A percentile compares a stretch with the other conserved stretches of the same genome.
These are phyloP conservation scores for Sphaerulina vaccinii DNA, from an alignment of 2,329 filamentous ascomycete species.

Conservation along the genomic window DNA sequence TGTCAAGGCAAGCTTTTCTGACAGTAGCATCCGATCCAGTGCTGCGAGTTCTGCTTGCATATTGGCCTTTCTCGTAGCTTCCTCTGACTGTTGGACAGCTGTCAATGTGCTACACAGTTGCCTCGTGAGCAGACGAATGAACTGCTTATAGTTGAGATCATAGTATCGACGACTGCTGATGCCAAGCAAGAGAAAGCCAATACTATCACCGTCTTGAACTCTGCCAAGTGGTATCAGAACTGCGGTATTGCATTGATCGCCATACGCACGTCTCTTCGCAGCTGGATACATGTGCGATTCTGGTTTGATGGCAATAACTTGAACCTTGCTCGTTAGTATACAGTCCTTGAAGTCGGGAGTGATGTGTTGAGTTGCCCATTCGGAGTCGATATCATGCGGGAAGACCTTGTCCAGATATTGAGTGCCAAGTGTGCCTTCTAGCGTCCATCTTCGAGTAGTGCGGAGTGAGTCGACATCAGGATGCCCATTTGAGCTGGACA, in stretches of 20 bases:
- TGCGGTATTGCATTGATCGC: slow-evolving; percentile 35
- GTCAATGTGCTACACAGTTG: slow-evolving; percentile 28
- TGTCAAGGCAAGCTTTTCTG: slow-evolving; percentile 26
- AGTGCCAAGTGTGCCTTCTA: slow-evolving; percentile 13
- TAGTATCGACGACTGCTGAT: slow-evolving; percentile 39
- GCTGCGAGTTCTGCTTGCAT: slow-evolving; percentile 19
- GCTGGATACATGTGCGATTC: slow-evolving; percentile 1
- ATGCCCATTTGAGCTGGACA: slow-evolving; percentile 4
- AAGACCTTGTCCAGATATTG: neutral
- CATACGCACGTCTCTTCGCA: slow-evolving; percentile 19
- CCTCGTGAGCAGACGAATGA: slow-evolving; percentile 35
- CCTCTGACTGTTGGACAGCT: slow-evolving; percentile 33
- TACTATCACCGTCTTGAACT: slow-evolving; percentile 18
- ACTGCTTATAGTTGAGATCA: slow-evolving; percentile 36
- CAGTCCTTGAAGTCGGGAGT: slow-evolving; percentile 6
- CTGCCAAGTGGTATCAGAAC: slow-evolving; percentile 38
- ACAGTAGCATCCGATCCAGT: slow-evolving; percentile 19
- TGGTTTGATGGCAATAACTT: slow-evolving; percentile 12
- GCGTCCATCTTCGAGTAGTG: slow-evolving; percentile 9
- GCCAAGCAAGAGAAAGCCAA: slow-evolving; percentile 33
- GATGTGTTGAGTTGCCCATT: slow-evolving; percentile 16
- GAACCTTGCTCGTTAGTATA: slow-evolving; percentile 23
- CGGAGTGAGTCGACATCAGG: slow-evolving; percentile 1
- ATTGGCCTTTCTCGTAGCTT: slow-evolving; percentile 17
- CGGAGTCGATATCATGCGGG: slow-evolving; percentile 7